phyloP scores from a whole-genome alignment of 1,139 yeast genomes.

The Scheffersomyces segobiensis region DNA sequence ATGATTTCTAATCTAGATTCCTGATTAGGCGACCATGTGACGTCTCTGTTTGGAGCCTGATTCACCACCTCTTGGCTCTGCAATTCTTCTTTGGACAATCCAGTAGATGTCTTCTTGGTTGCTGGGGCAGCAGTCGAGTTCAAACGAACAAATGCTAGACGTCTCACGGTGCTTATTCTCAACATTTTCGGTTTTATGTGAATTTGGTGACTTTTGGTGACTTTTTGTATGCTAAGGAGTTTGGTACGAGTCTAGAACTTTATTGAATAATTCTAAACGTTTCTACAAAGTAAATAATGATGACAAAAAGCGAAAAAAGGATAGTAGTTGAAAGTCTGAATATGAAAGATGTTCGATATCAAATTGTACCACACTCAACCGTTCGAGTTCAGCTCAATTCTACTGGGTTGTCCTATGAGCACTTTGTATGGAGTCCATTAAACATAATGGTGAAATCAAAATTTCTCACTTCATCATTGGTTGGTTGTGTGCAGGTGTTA shows the following conservation, averaged over 20 bases:
- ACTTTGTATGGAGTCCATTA: neutral
- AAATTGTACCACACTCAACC: neutral
- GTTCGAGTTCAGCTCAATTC: neutral
- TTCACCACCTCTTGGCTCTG: constrained; percentile 33
- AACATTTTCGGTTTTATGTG: neutral
- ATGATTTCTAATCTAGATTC: constrained; percentile 60
- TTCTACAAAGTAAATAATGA: constrained; percentile 3
- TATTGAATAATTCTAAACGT: neutral
- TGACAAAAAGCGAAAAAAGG: neutral
- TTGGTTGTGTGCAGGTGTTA: constrained; percentile 5
- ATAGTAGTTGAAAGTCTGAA: neutral
- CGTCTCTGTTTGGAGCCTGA: constrained; percentile 77
- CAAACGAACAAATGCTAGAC: constrained; percentile 9
- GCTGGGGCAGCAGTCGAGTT: constrained; percentile 12
- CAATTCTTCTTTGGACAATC: constrained; percentile 41
- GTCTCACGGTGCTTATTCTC: neutral
- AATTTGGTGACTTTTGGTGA: neutral
- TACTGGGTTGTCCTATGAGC: neutral
- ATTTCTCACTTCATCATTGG: constrained; percentile 10
- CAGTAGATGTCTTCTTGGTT: constrained; percentile 26
- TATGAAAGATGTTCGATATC: neutral
- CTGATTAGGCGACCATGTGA: constrained; percentile 74
- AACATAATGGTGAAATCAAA: constrained; percentile 5
- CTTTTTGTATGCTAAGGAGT: neutral
- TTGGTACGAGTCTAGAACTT: constrained; percentile 3